A percentile compares a stretch with the other conserved stretches of the same genome.
These are phyloP conservation scores for Xerocomus potaroensis DNA, from an alignment of 768 basidiomycete genomes.

Conservation along the genomic window DNA sequence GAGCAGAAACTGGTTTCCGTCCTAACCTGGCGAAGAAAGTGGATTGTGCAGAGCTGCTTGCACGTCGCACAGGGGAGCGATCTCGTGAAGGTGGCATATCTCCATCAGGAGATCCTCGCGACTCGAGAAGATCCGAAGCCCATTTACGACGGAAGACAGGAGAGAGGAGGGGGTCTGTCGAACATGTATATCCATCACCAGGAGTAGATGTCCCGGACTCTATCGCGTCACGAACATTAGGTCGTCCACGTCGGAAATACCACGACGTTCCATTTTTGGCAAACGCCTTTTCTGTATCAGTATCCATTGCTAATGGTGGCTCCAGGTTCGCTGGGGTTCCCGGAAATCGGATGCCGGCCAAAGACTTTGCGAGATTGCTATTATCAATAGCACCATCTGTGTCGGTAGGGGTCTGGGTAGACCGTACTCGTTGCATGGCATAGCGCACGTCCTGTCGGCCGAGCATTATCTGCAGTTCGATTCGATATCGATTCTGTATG, in stretches of 20 bases:
- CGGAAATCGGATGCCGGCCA: constrained; percentile 18
- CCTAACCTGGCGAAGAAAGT: constrained; percentile 42
- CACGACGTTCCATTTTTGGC: constrained; percentile 46
- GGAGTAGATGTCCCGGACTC: constrained; percentile 35
- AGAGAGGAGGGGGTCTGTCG: constrained; percentile 38
- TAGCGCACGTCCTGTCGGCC: constrained; percentile 72
- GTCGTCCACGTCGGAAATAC: constrained; percentile 50
- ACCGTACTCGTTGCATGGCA: constrained; percentile 39
- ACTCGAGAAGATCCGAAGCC: constrained; percentile 41
- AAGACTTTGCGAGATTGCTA: constrained; percentile 16
- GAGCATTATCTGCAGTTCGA: constrained; percentile 79
- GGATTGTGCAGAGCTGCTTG: constrained; percentile 17
- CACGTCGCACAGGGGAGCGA: constrained; percentile 6
- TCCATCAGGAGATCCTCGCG: constrained; percentile 20
- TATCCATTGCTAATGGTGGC: constrained; percentile 66
- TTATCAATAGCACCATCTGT: constrained; percentile 23
- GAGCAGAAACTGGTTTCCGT: constrained; percentile 42
- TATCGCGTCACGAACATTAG: constrained; percentile 19
- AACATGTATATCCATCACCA: constrained; percentile 23
- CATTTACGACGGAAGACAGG: constrained; percentile 45
- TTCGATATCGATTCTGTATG: constrained; percentile 82
- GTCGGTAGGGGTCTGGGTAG: constrained; percentile 19
- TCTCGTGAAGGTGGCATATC: constrained; percentile 11
- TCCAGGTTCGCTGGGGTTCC: constrained; percentile 38
- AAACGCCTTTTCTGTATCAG: constrained; percentile 75